Conservation (phyloP, 169 alveolate species). For the Besnoitia besnoiti region DNA sequence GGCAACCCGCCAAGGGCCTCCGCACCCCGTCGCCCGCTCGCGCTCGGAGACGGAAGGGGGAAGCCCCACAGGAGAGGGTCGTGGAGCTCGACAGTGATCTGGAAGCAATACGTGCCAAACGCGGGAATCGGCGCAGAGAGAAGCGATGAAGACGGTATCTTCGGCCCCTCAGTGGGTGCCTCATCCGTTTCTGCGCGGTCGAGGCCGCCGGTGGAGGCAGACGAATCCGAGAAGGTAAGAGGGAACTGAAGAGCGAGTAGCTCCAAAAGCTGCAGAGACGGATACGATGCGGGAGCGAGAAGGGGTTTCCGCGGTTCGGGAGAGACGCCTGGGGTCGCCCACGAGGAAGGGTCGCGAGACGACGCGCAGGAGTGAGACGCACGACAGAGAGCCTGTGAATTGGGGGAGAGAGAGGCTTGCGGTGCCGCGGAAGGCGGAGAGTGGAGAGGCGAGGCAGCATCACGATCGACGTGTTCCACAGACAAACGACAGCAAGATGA, state of each 20-base stretch:
- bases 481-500: too few species aligned
- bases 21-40: neutral
- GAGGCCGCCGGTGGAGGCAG: neutral
- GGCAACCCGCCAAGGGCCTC: neutral
- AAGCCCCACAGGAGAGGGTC: neutral
- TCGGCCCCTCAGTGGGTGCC: neutral
- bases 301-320: neutral
- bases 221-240: neutral
- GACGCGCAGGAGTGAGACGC: neutral
- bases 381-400: neutral
- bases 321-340: neutral
- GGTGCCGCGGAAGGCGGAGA: neutral
- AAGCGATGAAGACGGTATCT: neutral
- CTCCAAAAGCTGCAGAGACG: neutral
- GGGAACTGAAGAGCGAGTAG: neutral
- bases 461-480: neutral
- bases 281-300: slow-evolving; percentile 15
- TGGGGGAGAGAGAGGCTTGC: neutral
- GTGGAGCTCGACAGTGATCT: neutral
- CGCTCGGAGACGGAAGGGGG: neutral
- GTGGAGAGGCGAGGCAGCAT: neutral
- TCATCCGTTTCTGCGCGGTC: too few species aligned
- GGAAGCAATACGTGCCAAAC: slow-evolving; percentile 11
- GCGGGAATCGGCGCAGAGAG: neutral
- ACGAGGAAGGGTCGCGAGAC: neutral